Conservation (phyloP, 2,329 filamentous ascomycete species). For the Xylariaceae sp. region DNA sequence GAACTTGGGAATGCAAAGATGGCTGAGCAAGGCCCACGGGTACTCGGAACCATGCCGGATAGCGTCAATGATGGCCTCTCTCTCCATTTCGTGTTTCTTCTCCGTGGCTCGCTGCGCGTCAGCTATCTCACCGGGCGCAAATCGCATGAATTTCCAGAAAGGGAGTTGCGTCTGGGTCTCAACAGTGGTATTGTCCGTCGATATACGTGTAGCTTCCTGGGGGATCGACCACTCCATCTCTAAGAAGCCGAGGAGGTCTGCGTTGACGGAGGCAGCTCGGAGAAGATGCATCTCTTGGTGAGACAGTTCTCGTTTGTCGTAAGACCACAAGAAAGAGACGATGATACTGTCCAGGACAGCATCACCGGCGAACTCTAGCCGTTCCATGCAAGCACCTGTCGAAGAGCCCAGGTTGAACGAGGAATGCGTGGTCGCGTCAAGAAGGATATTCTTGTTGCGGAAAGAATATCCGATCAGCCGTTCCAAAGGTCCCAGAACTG, state of each 20-base stretch:
- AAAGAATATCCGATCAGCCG: constrained; percentile 73
- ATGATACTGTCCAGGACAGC: constrained; percentile 80
- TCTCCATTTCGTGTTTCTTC: constrained; percentile 51
- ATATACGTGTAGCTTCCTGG: constrained; percentile 37
- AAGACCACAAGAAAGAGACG: constrained; percentile 60
- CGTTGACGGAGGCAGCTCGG: constrained; percentile 77
- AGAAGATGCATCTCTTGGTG: constrained; percentile 72
- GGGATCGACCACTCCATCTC: constrained; percentile 60
- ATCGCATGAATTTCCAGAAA: constrained; percentile 73
- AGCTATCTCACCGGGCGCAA: constrained; percentile 52
- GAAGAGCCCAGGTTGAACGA: constrained; percentile 52
- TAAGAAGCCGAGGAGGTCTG: constrained; percentile 76
- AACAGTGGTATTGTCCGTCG: constrained; percentile 28
- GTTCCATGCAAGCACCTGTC: constrained; percentile 57
- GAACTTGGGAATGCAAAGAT: constrained; percentile 71
- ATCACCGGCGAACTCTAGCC: constrained; percentile 88
- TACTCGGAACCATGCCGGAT: constrained; percentile 59
- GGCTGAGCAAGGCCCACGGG: constrained; percentile 75
- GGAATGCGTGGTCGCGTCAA: constrained; percentile 81
- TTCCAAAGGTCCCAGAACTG: constrained; percentile 58
- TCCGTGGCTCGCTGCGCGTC: constrained; percentile 48
- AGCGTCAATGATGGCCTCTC: constrained; percentile 50
- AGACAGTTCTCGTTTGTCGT: constrained; percentile 43
- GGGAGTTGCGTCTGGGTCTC: constrained; percentile 41
- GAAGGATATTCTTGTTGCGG: constrained; percentile 64